A percentile compares a stretch with the other conserved stretches of the same genome.
Conservation (phyloP, 768 basidiomycete species). For the Calvatia gigantea region DNA sequence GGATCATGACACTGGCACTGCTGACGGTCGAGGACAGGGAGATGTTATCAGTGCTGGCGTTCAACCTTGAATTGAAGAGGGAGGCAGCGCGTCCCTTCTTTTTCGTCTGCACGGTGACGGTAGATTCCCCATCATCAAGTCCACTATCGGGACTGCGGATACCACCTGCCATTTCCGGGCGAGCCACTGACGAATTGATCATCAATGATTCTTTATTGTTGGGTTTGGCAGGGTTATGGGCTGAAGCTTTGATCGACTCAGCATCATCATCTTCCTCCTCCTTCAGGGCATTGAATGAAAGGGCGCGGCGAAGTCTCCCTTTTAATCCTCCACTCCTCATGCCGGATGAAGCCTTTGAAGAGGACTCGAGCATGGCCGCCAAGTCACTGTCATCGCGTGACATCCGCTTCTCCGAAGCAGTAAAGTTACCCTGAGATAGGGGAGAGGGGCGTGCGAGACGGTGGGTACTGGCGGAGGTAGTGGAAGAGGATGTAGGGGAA, state of each 20-base stretch:
- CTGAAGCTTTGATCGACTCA: slow-evolving; percentile 44
- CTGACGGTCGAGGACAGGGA: slow-evolving; percentile 93
- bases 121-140: slow-evolving; percentile 38
- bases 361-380: slow-evolving; percentile 46
- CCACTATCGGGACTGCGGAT: slow-evolving; percentile 25
- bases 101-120: slow-evolving; percentile 52
- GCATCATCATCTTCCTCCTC: slow-evolving; percentile 46
- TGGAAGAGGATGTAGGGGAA: slow-evolving; percentile 28
- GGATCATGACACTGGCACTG: slow-evolving; percentile 93
- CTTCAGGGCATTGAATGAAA: slow-evolving; percentile 60
- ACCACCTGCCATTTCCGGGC: slow-evolving; percentile 19
- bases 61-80: slow-evolving; percentile 85
- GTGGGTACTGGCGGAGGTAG: slow-evolving; percentile 29
- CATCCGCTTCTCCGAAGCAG: slow-evolving; percentile 70
- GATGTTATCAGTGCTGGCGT: slow-evolving; percentile 91
- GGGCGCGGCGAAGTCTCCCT: slow-evolving; percentile 68
- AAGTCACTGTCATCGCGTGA: slow-evolving; percentile 76
- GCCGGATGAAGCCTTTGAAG: slow-evolving; percentile 32
- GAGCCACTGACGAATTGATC: slow-evolving; percentile 25
- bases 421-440: slow-evolving; percentile 61
- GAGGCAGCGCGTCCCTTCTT: slow-evolving; percentile 70
- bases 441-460: slow-evolving; percentile 60
- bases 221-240: slow-evolving; percentile 24
- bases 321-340: slow-evolving; percentile 70
- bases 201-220: slow-evolving; percentile 31